These are phyloP conservation scores for Pythium insidiosum DNA, from an alignment of 352 stramenopile genomes.

Conservation along the genomic window DNA sequence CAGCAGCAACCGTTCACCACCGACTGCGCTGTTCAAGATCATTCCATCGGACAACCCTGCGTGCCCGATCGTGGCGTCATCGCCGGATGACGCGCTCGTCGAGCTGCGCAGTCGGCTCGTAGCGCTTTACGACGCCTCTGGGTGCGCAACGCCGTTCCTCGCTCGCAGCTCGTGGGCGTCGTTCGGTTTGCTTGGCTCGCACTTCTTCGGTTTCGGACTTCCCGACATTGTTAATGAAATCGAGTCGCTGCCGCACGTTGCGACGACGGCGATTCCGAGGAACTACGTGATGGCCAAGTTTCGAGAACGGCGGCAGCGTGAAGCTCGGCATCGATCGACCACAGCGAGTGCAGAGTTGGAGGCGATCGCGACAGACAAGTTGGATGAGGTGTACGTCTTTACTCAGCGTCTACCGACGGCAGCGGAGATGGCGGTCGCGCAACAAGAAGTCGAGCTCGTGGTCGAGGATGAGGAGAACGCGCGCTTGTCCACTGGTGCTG, in stretches of 20 bases:
- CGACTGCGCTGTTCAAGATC: slow-evolving; percentile 66
- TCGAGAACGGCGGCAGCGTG: slow-evolving; percentile 22
- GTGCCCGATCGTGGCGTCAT: slow-evolving; percentile 52
- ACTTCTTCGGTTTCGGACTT: slow-evolving; percentile 81
- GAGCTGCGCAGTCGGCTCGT: slow-evolving; percentile 66
- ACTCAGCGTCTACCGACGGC: slow-evolving; percentile 64
- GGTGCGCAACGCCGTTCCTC: slow-evolving; percentile 58
- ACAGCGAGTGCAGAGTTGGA: slow-evolving; percentile 10
- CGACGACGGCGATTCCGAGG: slow-evolving; percentile 57
- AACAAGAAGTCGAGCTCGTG: slow-evolving; percentile 73
- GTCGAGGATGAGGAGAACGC: slow-evolving; percentile 78
- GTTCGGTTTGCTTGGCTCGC: slow-evolving; percentile 60
- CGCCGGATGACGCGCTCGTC: slow-evolving; percentile 59
- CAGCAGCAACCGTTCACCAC: too few relatives aligned
- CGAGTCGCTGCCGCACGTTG: slow-evolving; percentile 61
- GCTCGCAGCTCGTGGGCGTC: slow-evolving; percentile 74
- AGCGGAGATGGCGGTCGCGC: slow-evolving; percentile 69
- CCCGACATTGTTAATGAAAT: slow-evolving; percentile 57
- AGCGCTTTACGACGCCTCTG: slow-evolving; percentile 58
- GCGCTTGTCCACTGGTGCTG: slow-evolving; percentile 75
- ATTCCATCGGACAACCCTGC: slow-evolving; percentile 58
- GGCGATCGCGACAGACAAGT: slow-evolving; percentile 17
- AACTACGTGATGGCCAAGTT: slow-evolving; percentile 16
- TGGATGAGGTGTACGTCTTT: slow-evolving; percentile 74
- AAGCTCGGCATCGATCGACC: slow-evolving; percentile 18